Evolutionary conservation across 371 early-diverging fungal species (phyloP), one percentile per base, ranked within the genome.

Genomic region (Actinomortierella ambigua): DNA sequence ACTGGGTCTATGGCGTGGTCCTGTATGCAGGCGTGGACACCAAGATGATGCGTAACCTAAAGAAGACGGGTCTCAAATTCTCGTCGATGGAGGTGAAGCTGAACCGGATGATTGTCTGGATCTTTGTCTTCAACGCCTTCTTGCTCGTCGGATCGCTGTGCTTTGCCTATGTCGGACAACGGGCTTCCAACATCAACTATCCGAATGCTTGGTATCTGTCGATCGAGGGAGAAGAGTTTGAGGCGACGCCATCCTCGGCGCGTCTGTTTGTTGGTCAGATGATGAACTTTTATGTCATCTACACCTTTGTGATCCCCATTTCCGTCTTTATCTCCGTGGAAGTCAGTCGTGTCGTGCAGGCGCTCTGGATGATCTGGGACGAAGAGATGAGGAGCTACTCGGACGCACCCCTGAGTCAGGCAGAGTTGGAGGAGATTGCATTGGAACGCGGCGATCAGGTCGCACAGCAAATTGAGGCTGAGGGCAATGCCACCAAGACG

Each of bases 1-100:
- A 84, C 5, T 93, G 91, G 83, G 82, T 89, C 34, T 90, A 85
- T 59, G 95, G 88, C 26, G 82, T 90, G 50, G 93, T 86, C 6
- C 79, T 94, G 1, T 94, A 89, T 57, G 87, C 94, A 0, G 95
- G 95, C 23, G 91, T 90, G 55, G 93, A 95, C 64, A 88, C 94
- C 27, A 91, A 92, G 65, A 81, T 95, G 61, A 87, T 93, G 78
- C 82, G 76, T 15, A 93, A 93, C 53, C 82, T 82, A 47, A 84
- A 82, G 60, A 78, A 82, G 67, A 87, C 82, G 27, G 80, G 81
- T 44, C 81, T 87, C 41, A 90, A 90, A 69, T 78, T 80, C 28
- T 83, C 88, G 52, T 79, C 82, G 55, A 77, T 89, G 53, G 87
- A 86, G 65, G 78, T 71, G 17, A 77, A 76, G 42, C 84, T 82